A percentile compares a stretch with the other conserved stretches of the same genome.
These are phyloP conservation scores for Annulohypoxylon nitens DNA, from an alignment of 495 filamentous ascomycete genomes.

Conservation along the genomic window DNA sequence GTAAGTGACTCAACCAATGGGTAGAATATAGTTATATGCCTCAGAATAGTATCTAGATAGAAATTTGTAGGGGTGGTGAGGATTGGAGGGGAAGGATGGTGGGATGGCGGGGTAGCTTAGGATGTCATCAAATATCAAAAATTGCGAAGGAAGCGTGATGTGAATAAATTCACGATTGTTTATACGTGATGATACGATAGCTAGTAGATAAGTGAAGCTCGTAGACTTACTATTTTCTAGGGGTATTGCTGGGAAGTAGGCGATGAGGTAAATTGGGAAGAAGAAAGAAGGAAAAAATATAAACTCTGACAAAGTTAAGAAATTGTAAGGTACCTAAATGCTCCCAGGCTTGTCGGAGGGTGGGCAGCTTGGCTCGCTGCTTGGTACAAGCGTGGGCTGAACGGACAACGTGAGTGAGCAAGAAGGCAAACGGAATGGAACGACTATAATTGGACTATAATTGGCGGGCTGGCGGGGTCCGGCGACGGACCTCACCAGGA, in stretches of 20 bases:
- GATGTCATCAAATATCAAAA: slow-evolving; percentile 40
- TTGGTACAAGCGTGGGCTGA: slow-evolving; percentile 35
- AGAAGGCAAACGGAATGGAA: slow-evolving; percentile 42
- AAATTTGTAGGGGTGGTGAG: slow-evolving; percentile 39
- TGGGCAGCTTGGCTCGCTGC: slow-evolving; percentile 18
- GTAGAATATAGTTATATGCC: slow-evolving; percentile 46
- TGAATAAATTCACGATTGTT: slow-evolving; percentile 16
- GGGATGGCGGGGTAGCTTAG: slow-evolving; percentile 52
- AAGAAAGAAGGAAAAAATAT: slow-evolving; percentile 18
- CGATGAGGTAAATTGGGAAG: slow-evolving; percentile 29
- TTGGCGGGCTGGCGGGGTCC: slow-evolving; percentile 40
- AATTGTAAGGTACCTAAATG: slow-evolving; percentile 32
- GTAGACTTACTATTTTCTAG: slow-evolving; percentile 40
- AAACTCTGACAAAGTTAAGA: slow-evolving; percentile 30
- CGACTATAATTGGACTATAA: slow-evolving; percentile 36
- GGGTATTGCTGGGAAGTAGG: slow-evolving; percentile 11
- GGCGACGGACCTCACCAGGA: slow-evolving; percentile 44
- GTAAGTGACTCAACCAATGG: slow-evolving; percentile 21
- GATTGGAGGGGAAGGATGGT: slow-evolving; percentile 34
- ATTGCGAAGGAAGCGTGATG: slow-evolving; percentile 12
- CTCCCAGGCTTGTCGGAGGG: slow-evolving; percentile 20
- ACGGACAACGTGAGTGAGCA: slow-evolving; percentile 44
- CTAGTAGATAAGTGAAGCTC: slow-evolving; percentile 23
- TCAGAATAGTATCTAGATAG: slow-evolving; percentile 37
- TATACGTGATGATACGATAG: not conserved